Percentiles rank a stretch among this genome's conserved stretches.
phyloP scores from a whole-genome alignment of 805 yeast genomes.

The Wickerhamomyces alni region DNA sequence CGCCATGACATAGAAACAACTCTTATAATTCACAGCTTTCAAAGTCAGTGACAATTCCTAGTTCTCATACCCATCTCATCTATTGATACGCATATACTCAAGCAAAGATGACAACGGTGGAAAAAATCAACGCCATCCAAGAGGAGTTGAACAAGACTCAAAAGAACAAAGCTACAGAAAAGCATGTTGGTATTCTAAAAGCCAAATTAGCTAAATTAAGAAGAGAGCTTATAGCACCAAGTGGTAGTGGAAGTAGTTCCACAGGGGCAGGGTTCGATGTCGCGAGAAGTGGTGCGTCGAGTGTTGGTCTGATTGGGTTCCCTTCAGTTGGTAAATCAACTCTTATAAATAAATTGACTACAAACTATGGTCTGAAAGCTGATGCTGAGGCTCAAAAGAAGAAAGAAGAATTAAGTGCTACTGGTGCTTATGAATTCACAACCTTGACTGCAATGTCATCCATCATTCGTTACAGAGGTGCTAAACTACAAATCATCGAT shows the following conservation, averaged over 20 bases:
- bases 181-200: slow-evolving; percentile 94
- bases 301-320: slow-evolving; percentile 96
- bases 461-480: slow-evolving; percentile 91
- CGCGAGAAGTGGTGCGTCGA: slow-evolving; percentile 97
- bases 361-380: slow-evolving; percentile 50
- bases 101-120: slow-evolving; percentile 20
- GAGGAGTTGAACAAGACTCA: slow-evolving; percentile 98
- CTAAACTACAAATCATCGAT: slow-evolving; percentile 93
- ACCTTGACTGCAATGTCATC: slow-evolving; percentile 98
- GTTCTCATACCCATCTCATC: too few species aligned
- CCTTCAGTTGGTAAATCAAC: slow-evolving; percentile 92
- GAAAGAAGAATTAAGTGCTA: slow-evolving; percentile 53
- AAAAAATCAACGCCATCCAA: slow-evolving; percentile 58
- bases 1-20: too few species aligned
- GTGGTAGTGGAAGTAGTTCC: slow-evolving; percentile 81
- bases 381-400: background rate
- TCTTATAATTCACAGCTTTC: too few species aligned
- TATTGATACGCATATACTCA: background rate
- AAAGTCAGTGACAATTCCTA: too few species aligned
- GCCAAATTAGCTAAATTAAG: slow-evolving; percentile 94
- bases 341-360: slow-evolving; percentile 79
- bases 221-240: slow-evolving; percentile 77
- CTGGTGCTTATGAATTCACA: slow-evolving; percentile 97
- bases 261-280: slow-evolving; percentile 95
- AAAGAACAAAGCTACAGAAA: slow-evolving; percentile 95